Evolutionary conservation across 2,329 filamentous ascomycete genomes (phyloP).

Genomic region (Cladosporium sp.): DNA sequence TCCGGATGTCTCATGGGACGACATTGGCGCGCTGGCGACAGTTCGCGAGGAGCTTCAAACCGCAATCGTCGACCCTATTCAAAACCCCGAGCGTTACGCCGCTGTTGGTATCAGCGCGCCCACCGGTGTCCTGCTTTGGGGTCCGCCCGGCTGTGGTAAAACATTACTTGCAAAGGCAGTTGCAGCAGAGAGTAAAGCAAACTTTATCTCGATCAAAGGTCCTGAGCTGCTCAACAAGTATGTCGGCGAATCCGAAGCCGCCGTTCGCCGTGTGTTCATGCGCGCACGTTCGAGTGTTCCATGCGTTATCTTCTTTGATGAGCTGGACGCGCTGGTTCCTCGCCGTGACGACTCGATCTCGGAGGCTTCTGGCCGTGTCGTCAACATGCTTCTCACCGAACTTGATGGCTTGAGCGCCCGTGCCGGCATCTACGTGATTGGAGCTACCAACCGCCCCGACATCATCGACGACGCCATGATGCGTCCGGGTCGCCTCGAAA

Average conservation of each 20-base stretch:
- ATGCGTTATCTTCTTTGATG: constrained; percentile 96
- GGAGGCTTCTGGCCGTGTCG: constrained; percentile 80
- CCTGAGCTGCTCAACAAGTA: constrained; percentile 97
- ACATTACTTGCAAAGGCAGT: constrained; percentile 94
- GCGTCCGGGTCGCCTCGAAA: constrained; percentile 81
- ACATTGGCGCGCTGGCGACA: constrained; percentile 78
- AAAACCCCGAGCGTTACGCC: constrained; percentile 68
- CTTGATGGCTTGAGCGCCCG: constrained; percentile 78
- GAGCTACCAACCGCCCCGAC: constrained; percentile 89
- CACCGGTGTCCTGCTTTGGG: constrained; percentile 89
- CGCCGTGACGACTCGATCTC: constrained; percentile 69
- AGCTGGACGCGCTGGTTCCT: constrained; percentile 87
- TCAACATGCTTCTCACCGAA: constrained; percentile 91
- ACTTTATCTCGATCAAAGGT: constrained; percentile 97
- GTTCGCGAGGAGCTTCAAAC: constrained; percentile 75
- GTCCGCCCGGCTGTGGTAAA: constrained; percentile 93
- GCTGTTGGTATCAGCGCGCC: constrained; percentile 72
- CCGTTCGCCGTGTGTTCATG: constrained; percentile 84
- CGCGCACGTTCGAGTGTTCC: constrained; percentile 80
- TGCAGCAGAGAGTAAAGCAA: constrained; percentile 89
- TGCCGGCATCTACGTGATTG: constrained; percentile 86
- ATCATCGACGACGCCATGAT: constrained; percentile 96
- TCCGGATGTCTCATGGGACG: constrained; percentile 84
- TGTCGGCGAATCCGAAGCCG: constrained; percentile 90
- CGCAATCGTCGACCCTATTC: constrained; percentile 86